phyloP scores from a whole-genome alignment of 805 yeast species.

The Ogataea degrootiae region DNA sequence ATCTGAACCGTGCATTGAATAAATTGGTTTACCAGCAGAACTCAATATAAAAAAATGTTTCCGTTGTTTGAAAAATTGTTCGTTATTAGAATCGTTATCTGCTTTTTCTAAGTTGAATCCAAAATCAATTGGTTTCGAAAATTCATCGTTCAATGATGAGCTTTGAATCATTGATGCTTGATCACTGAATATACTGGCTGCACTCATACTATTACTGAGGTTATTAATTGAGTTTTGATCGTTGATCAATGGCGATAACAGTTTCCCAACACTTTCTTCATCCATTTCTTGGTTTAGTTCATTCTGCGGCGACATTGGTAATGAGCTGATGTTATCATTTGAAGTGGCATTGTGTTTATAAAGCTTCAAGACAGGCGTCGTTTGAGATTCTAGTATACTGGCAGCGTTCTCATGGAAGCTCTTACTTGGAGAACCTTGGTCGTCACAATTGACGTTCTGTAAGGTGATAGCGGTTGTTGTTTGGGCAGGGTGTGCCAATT shows the following conservation, averaged over 20 bases:
- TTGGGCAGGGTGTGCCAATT: constrained; percentile 20
- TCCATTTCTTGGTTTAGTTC: background rate
- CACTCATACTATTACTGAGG: background rate
- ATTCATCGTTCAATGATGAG: background rate
- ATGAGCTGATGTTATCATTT: constrained; percentile 3
- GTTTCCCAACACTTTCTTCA: background rate
- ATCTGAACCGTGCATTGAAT: constrained; percentile 70
- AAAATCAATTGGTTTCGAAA: constrained; percentile 14
- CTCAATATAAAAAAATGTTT: constrained; percentile 80
- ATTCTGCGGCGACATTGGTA: background rate
- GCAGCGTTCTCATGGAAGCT: background rate
- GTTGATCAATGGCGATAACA: background rate
- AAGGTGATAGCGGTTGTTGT: constrained; percentile 31
- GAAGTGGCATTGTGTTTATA: background rate
- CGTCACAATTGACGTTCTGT: constrained; percentile 17
- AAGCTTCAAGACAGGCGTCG: background rate
- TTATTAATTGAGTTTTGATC: background rate
- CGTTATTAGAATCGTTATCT: constrained; percentile 25
- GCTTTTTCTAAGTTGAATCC: constrained; percentile 21
- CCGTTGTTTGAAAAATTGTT: constrained; percentile 30
- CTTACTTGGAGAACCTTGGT: constrained; percentile 3
- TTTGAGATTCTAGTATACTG: background rate
- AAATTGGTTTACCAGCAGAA: constrained; percentile 85
- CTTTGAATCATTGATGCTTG: background rate
- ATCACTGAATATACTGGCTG: constrained; percentile 6